Evolutionary conservation across 805 yeast genomes (phyloP), one percentile per base, ranked within the genome.

Genomic region (Alloascoidea hylecoeti): DNA sequence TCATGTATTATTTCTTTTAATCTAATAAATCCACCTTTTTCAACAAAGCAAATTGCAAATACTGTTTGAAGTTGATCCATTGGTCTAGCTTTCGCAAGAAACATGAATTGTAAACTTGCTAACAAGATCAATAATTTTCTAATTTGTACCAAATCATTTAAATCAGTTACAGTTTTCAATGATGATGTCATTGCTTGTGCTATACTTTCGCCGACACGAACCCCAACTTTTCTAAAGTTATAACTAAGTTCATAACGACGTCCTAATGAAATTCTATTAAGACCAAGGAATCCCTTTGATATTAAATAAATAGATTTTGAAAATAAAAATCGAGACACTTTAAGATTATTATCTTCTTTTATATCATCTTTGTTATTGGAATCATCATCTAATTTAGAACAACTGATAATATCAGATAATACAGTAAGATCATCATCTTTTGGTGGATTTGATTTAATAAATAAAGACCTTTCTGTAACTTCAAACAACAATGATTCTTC

Each of bases 21-120:
- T 3, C 44, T 46, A 2, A 53, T 47, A 39, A 65, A 66, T 3
- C 76, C 75, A 5, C 68, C 70, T 33, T 57, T 49, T 46, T 75
- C 77, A 40, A 75, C 56, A 35, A 76, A 63, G n/a, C 67, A 50
- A 16, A 75, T 60, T 2, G 58, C 60, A 18, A 60, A 61, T n/a
- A 61, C 40, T 1, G 64, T 59, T 33, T 60, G 54, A 3, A 58
- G 33, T 23, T 49, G 52, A 30, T 53, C 63, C 13, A 50, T 47
- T 9, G 30, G 13, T 23, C 30, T 23, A 23, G n/a, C n/a, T n/a
- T 23, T 23, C 30, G 13, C 30, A 9, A 23, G n/a, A 23, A 23
- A n/a, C 30, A 23, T n/a, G n/a, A 9, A 23, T n/a, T 23, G 30
- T n/a, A 23, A 23, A n/a, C 30, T 23, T n/a, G 30, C 30, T 9